These are phyloP conservation scores for Alternaria arbusti DNA, from an alignment of 2,329 filamentous ascomycete species.

Conservation along the genomic window DNA sequence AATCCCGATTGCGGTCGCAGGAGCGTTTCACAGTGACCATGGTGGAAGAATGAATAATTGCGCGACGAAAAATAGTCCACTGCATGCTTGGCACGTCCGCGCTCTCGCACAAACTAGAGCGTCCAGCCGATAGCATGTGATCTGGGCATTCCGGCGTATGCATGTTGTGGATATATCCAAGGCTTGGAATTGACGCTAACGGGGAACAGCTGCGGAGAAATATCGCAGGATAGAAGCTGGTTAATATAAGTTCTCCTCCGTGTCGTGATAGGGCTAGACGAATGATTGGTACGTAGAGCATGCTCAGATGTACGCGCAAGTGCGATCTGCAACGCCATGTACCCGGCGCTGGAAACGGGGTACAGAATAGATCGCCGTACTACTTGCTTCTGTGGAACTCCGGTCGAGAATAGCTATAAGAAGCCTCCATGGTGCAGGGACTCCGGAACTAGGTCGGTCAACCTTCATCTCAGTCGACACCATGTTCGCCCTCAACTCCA, in stretches of 20 bases:
- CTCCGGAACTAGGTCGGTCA: neutral
- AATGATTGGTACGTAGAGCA: neutral
- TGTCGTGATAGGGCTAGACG: slow-evolving; percentile 6
- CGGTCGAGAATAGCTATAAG: slow-evolving; percentile 1
- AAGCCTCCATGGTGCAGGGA: neutral
- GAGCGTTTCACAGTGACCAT: neutral
- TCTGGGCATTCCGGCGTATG: neutral
- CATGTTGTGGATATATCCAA: neutral
- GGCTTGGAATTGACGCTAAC: neutral
- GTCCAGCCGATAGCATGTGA: neutral
- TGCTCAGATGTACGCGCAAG: slow-evolving; percentile 1
- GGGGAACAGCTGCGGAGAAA: neutral
- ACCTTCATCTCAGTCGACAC: neutral
- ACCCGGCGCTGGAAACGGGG: slow-evolving; percentile 1
- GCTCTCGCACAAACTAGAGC: neutral
- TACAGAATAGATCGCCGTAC: slow-evolving; percentile 7
- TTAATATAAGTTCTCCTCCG: slow-evolving; percentile 41
- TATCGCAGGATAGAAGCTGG: slow-evolving; percentile 52
- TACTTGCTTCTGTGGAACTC: neutral
- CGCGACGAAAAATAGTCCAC: neutral
- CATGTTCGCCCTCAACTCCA: slow-evolving; percentile 6
- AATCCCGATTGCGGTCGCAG: neutral
- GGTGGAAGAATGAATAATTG: neutral
- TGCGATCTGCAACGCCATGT: neutral
- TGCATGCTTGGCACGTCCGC: neutral